Percentiles rank a stretch among this genome's conserved stretches.
These are phyloP conservation scores for Cyberlindnera euphorbiae DNA, from an alignment of 805 yeast genomes.

Conservation along the genomic window DNA sequence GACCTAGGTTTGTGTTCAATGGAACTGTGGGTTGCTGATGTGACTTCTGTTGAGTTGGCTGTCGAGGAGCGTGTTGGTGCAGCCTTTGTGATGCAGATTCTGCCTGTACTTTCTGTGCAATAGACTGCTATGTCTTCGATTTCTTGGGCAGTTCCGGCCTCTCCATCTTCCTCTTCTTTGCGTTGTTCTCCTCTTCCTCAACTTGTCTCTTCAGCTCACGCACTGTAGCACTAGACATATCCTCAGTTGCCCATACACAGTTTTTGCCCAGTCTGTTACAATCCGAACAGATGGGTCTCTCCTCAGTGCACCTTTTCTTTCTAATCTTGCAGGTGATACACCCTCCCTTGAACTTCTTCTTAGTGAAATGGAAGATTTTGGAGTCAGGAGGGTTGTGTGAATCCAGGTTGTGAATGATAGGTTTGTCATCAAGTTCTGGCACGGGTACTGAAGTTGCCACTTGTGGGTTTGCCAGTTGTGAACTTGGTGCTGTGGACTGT, in stretches of 20 bases:
- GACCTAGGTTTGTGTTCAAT: background rate
- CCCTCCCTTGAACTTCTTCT: constrained; percentile 49
- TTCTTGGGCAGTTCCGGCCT: constrained; percentile 2
- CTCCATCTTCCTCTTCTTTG: constrained; percentile 8
- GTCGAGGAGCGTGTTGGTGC: no score
- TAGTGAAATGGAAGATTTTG: constrained; percentile 22
- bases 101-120: no score
- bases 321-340: constrained; percentile 66
- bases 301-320: constrained; percentile 73
- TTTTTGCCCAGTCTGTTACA: constrained; percentile 58
- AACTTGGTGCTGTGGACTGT: background rate
- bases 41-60: no score
- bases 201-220: constrained; percentile 25
- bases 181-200: constrained; percentile 21
- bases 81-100: no score
- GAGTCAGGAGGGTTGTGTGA: constrained; percentile 17
- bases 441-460: background rate
- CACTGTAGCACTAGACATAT: constrained; percentile 27
- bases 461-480: background rate
- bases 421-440: constrained; percentile 6
- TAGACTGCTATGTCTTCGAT: background rate
- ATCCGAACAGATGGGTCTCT: constrained; percentile 62
- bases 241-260: constrained; percentile 66
- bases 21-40: no score
- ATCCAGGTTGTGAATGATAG: constrained; percentile 19